Evolutionary conservation across 495 filamentous ascomycete species (phyloP).

Genomic region (Penicillium atrosanguineum): DNA sequence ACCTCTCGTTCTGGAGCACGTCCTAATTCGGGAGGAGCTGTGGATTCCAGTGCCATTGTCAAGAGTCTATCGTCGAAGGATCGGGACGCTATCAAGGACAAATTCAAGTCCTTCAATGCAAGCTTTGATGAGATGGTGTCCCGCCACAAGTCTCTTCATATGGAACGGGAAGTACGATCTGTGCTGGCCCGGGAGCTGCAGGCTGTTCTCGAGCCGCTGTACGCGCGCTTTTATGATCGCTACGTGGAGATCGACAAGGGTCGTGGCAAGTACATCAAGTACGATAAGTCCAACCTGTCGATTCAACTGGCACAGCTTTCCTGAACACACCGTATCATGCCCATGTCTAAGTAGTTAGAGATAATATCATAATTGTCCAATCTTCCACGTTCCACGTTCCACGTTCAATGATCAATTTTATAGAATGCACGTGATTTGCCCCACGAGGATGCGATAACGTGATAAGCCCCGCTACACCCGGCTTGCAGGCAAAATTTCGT

Average conservation of each 20-base stretch:
- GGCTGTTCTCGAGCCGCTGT: slow-evolving; percentile 87
- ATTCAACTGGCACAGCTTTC: slow-evolving; percentile 44
- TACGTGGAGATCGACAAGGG: slow-evolving; percentile 98
- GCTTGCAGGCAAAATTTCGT: slow-evolving; percentile 34
- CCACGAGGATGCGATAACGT: slow-evolving; percentile 36
- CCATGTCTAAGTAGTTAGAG: background rate
- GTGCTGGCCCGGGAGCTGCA: slow-evolving; percentile 80
- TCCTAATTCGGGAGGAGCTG: slow-evolving; percentile 63
- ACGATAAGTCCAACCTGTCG: slow-evolving; percentile 69
- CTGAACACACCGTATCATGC: slow-evolving; percentile 4
- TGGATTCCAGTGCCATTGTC: slow-evolving; percentile 77
- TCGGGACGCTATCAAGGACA: slow-evolving; percentile 92
- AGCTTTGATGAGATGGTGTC: slow-evolving; percentile 84
- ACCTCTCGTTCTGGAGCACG: slow-evolving; percentile 65
- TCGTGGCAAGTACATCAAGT: slow-evolving; percentile 95
- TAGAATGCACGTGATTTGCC: slow-evolving; percentile 14
- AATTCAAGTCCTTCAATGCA: slow-evolving; percentile 88
- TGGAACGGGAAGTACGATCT: slow-evolving; percentile 84
- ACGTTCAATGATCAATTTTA: background rate
- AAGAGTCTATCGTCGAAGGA: slow-evolving; percentile 83
- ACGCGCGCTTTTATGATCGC: slow-evolving; percentile 91
- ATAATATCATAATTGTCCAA: slow-evolving; percentile 10
- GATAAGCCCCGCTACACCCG: slow-evolving; percentile 41
- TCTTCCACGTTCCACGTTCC: background rate
- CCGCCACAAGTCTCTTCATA: slow-evolving; percentile 73